A percentile compares a stretch with the other conserved stretches of the same genome.
Evolutionary conservation across 179 eudicot species (phyloP).

Genomic region (Vitellaria paradoxa): DNA sequence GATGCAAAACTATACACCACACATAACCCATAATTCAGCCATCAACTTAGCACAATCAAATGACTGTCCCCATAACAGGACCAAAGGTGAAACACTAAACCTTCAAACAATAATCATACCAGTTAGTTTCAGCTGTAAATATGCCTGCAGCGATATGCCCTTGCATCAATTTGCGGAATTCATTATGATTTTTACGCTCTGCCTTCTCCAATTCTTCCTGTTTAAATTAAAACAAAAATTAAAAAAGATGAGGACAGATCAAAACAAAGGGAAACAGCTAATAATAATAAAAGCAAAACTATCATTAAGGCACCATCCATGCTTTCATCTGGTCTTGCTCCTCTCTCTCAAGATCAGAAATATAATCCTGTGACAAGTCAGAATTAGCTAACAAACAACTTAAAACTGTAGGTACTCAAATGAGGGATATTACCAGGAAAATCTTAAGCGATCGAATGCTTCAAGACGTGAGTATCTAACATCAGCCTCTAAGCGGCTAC

Average conservation of each 20-base stretch:
- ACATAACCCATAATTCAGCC: background rate
- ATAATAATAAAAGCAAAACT: background rate
- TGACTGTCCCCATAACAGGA: background rate
- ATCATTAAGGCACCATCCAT: slow-evolving; percentile 48
- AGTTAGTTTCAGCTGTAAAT: slow-evolving; percentile 59
- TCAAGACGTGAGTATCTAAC: slow-evolving; percentile 89
- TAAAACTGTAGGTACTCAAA: too few species aligned
- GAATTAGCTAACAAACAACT: background rate
- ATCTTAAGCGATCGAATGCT: slow-evolving; percentile 77
- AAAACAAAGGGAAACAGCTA: background rate
- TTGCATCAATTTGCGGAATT: slow-evolving; percentile 90
- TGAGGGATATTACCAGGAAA: slow-evolving; percentile 66
- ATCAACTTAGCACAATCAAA: slow-evolving; percentile 6
- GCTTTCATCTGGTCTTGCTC: slow-evolving; percentile 91
- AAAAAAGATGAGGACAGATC: background rate
- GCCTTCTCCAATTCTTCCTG: slow-evolving; percentile 85
- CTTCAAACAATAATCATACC: slow-evolving; percentile 90
- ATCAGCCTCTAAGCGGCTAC: slow-evolving; percentile 88
- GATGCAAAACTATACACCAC: background rate
- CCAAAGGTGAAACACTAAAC: slow-evolving; percentile 33
- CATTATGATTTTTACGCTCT: slow-evolving; percentile 94
- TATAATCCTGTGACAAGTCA: slow-evolving; percentile 58
- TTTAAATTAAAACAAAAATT: background rate
- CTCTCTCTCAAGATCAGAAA: slow-evolving; percentile 84
- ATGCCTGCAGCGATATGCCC: slow-evolving; percentile 74